These are phyloP conservation scores for Sclerotinia trifoliorum DNA, from an alignment of 2,329 filamentous ascomycete species.

Conservation along the genomic window DNA sequence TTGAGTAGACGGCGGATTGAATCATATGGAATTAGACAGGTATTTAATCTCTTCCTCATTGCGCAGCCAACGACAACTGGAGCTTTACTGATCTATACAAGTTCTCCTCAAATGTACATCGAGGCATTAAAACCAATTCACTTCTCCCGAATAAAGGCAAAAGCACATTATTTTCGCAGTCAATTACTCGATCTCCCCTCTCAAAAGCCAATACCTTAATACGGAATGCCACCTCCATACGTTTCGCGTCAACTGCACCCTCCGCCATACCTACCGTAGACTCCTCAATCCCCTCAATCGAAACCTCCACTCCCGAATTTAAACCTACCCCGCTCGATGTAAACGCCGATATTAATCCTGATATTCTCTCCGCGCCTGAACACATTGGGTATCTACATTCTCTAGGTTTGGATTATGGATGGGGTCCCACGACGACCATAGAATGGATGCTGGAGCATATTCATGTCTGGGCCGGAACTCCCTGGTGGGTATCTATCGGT, in stretches of 20 bases:
- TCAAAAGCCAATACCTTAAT: slow-evolving; percentile 29
- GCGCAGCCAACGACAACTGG: background rate
- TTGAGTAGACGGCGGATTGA: slow-evolving; percentile 40
- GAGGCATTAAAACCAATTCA: slow-evolving; percentile 31
- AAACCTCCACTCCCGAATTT: slow-evolving; percentile 23
- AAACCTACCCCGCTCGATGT: slow-evolving; percentile 29
- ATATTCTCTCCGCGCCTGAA: slow-evolving; percentile 46
- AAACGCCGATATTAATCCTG: slow-evolving; percentile 28
- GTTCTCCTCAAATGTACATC: slow-evolving; percentile 39
- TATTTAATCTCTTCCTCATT: slow-evolving; percentile 27
- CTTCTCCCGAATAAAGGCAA: slow-evolving; percentile 30
- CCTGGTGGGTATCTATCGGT: slow-evolving; percentile 80
- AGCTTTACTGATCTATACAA: slow-evolving; percentile 30
- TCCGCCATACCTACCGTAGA: slow-evolving; percentile 15
- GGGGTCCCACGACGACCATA: slow-evolving; percentile 70
- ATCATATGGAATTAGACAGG: slow-evolving; percentile 41
- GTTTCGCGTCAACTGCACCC: slow-evolving; percentile 37
- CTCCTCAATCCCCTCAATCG: slow-evolving; percentile 17
- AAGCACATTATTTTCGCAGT: slow-evolving; percentile 26
- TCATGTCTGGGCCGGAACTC: slow-evolving; percentile 70
- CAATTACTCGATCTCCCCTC: slow-evolving; percentile 25
- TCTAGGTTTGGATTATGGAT: slow-evolving; percentile 85
- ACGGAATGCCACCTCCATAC: slow-evolving; percentile 33
- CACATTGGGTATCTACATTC: slow-evolving; percentile 78
- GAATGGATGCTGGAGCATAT: slow-evolving; percentile 79